Percentiles rank a stretch among this genome's conserved stretches.
Conservation (phyloP, 768 basidiomycete species). For the Lyophyllum semitale region DNA sequence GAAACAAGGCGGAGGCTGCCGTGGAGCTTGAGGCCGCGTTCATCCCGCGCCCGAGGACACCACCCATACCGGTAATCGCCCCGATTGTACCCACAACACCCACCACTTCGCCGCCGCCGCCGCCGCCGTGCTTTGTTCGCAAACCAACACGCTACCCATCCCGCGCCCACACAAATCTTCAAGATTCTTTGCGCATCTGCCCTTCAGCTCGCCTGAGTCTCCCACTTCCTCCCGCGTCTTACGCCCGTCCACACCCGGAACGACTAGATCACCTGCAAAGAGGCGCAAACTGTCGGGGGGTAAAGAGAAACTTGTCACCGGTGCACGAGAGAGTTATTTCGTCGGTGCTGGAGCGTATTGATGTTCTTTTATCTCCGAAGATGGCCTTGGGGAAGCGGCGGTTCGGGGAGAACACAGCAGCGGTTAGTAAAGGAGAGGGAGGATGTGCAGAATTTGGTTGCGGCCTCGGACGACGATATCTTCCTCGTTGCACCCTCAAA, state of each 20-base stretch:
- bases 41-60: conserved; percentile 3
- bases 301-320: conserved; percentile 65
- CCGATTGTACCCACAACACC: background rate
- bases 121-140: background rate
- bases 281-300: conserved; percentile 34
- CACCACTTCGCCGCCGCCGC: conserved; percentile 1
- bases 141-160: background rate
- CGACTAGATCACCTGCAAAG: conserved; percentile 38
- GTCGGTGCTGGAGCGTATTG: conserved; percentile 49
- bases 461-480: conserved; percentile 12
- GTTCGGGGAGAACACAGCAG: conserved; percentile 35
- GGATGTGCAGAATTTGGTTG: conserved; percentile 15
- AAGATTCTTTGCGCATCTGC: conserved; percentile 11
- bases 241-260: too few species aligned
- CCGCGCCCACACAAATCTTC: conserved; percentile 14
- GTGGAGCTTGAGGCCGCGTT: conserved; percentile 4
- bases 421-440: conserved; percentile 35
- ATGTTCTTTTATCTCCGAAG: conserved; percentile 31
- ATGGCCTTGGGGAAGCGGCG: conserved; percentile 48
- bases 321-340: conserved; percentile 17
- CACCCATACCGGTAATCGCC: background rate
- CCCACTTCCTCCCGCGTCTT: too few species aligned
- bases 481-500: conserved; percentile 4
- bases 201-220: conserved; percentile 14
- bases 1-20: background rate